Conservation (phyloP, 202 grass and related monocot genomes). For the Bolboschoenoplectus hybrid region DNA sequence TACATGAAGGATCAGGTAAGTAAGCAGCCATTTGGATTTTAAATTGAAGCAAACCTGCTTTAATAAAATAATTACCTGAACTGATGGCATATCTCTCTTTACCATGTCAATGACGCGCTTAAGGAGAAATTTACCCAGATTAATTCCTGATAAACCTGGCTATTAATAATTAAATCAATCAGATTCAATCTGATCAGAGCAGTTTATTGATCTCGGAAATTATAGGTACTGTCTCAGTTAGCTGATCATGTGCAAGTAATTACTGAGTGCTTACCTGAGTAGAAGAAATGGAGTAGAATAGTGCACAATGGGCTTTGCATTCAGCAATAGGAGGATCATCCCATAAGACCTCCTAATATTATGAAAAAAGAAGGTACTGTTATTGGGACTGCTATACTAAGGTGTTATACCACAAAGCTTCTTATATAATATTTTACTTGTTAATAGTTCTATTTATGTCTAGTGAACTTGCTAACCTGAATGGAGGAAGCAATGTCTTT, state of each 20-base stretch:
- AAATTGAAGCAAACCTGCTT: neutral
- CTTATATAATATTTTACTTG: neutral
- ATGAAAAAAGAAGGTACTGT: constrained; percentile 35
- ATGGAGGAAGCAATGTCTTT: constrained; percentile 87
- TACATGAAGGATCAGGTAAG: constrained; percentile 40
- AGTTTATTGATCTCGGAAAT: neutral
- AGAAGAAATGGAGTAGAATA: constrained; percentile 97
- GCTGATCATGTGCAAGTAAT: neutral
- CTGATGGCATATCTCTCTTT: constrained; percentile 77
- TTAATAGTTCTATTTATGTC: constrained; percentile 23
- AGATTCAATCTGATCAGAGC: constrained; percentile 37
- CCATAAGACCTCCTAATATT: constrained; percentile 81
- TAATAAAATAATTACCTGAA: constrained; percentile 55
- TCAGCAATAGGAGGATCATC: constrained; percentile 87
- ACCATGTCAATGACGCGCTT: constrained; percentile 88
- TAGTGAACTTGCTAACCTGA: constrained; percentile 57
- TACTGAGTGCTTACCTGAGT: constrained; percentile 71
- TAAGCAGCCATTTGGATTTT: constrained; percentile 28
- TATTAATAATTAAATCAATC: constrained; percentile 48
- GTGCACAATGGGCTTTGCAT: constrained; percentile 73
- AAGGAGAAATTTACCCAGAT: constrained; percentile 94
- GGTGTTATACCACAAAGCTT: neutral
- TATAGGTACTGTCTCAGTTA: neutral
- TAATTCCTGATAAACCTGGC: constrained; percentile 94
- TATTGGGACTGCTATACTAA: constrained; percentile 9